Evolutionary conservation across 441 rosid species (phyloP).

Genomic region (Aleurites moluccanus): DNA sequence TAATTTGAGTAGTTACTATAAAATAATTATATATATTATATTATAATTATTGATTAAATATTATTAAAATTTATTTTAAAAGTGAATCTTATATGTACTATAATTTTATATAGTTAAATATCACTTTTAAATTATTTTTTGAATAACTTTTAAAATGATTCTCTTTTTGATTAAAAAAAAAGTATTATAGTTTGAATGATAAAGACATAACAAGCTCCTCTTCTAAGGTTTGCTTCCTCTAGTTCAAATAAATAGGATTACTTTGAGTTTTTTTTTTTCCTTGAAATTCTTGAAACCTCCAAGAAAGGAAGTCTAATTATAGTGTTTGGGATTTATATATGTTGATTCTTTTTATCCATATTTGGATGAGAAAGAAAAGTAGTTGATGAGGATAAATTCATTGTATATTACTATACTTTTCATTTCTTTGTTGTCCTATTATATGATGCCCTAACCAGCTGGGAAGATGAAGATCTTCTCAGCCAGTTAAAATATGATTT

Average conservation of each 20-base stretch:
- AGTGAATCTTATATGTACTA: too few species aligned
- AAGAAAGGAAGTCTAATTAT: neutral
- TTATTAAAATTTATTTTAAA: too few species aligned
- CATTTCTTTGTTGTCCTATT: conserved; percentile 13
- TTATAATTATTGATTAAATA: too few species aligned
- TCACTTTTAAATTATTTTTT: too few species aligned
- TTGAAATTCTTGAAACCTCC: too few species aligned
- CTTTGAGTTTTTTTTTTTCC: too few species aligned
- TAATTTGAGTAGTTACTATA: too few species aligned
- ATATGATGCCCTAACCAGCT: conserved; percentile 8
- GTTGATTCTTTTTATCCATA: neutral
- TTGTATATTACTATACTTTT: conserved; percentile 6
- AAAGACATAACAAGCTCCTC: neutral
- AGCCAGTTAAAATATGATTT: neutral
- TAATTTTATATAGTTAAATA: too few species aligned
- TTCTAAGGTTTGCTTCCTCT: neutral
- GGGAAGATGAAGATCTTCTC: conserved; percentile 12
- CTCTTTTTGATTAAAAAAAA: too few species aligned
- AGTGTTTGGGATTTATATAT: too few species aligned
- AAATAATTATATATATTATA: too few species aligned
- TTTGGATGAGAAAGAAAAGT: conserved; percentile 1
- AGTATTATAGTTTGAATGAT: neutral
- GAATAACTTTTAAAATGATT: too few species aligned
- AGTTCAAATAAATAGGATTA: neutral
- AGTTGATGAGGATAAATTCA: conserved; percentile 14